These are phyloP conservation scores for Xylaria sp. DNA, from an alignment of 2,329 filamentous ascomycete species.

Conservation along the genomic window DNA sequence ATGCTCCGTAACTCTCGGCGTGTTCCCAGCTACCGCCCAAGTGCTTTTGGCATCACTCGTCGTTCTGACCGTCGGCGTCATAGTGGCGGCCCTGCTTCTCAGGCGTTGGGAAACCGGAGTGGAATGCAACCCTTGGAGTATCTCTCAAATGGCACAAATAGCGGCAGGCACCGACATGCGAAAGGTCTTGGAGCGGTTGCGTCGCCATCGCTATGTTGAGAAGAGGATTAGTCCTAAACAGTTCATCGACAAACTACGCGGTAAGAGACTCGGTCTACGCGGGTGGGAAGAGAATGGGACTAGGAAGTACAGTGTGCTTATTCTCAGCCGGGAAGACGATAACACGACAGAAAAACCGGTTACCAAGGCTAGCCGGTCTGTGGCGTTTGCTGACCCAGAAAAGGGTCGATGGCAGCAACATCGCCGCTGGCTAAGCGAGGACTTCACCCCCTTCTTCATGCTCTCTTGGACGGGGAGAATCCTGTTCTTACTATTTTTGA, in stretches of 20 bases:
- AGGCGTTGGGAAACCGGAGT: constrained; percentile 47
- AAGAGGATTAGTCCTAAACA: constrained; percentile 22
- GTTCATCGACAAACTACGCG: constrained; percentile 35
- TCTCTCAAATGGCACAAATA: constrained; percentile 45
- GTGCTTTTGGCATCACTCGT: constrained; percentile 43
- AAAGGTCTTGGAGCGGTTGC: constrained; percentile 27
- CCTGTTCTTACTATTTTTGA: constrained; percentile 34
- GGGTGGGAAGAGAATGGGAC: constrained; percentile 32
- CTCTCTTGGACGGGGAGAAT: constrained; percentile 36
- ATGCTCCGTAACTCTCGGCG: constrained; percentile 45
- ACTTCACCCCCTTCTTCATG: constrained; percentile 38
- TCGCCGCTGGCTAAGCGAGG: neutral
- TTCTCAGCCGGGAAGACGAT: constrained; percentile 14
- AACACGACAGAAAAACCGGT: neutral
- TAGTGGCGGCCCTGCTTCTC: constrained; percentile 38
- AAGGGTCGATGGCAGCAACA: neutral
- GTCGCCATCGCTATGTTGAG: neutral
- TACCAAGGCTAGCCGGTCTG: constrained; percentile 7
- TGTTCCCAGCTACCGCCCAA: constrained; percentile 41
- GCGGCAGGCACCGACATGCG: constrained; percentile 33
- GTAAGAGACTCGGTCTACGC: constrained; percentile 29
- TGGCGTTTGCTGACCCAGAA: neutral
- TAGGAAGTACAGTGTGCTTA: constrained; percentile 34
- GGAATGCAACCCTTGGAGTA: constrained; percentile 48
- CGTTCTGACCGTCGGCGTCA: constrained; percentile 40